Conservation (phyloP, 2,329 filamentous ascomycete species). For the Beauveria scarabaeidicola region DNA sequence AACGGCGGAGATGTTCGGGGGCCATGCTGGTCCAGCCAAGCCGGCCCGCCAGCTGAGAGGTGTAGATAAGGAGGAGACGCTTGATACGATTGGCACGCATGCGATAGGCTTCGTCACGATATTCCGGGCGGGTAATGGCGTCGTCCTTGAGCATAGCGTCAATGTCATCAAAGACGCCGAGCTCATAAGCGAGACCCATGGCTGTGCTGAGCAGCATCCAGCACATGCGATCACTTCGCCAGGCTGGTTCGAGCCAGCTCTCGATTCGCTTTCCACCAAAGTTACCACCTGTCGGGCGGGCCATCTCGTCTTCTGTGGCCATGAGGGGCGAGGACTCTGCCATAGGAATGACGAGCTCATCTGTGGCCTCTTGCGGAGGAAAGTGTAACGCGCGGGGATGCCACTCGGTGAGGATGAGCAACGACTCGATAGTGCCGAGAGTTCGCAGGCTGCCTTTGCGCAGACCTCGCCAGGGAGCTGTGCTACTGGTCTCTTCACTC, state of each 20-base stretch:
- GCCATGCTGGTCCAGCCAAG: conserved; percentile 93
- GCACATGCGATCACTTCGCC: conserved; percentile 90
- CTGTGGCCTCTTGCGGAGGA: conserved; percentile 68
- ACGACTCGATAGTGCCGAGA: conserved; percentile 84
- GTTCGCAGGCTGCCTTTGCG: conserved; percentile 75
- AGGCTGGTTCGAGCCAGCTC: conserved; percentile 93
- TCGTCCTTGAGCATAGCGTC: conserved; percentile 58
- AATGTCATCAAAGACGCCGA: conserved; percentile 90
- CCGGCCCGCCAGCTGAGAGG: conserved; percentile 86
- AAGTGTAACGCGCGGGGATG: conserved; percentile 92
- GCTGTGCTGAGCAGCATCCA: conserved; percentile 96
- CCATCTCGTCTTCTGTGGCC: conserved; percentile 28
- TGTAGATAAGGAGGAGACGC: conserved; percentile 78
- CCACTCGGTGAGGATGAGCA: conserved; percentile 95
- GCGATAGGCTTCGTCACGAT: conserved; percentile 68
- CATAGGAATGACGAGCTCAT: conserved; percentile 57
- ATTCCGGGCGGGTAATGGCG: conserved; percentile 53
- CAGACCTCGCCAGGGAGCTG: conserved; percentile 61
- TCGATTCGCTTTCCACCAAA: conserved; percentile 79
- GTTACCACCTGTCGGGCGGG: conserved; percentile 35
- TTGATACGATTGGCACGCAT: conserved; percentile 75
- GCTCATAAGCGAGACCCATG: conserved; percentile 81
- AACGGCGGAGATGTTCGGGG: conserved; percentile 55
- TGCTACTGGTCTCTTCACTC: conserved; percentile 56
- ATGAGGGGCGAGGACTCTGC: conserved; percentile 40